Evolutionary conservation across 2,329 filamentous ascomycete species (phyloP).

Genomic region (Didymella exigua): DNA sequence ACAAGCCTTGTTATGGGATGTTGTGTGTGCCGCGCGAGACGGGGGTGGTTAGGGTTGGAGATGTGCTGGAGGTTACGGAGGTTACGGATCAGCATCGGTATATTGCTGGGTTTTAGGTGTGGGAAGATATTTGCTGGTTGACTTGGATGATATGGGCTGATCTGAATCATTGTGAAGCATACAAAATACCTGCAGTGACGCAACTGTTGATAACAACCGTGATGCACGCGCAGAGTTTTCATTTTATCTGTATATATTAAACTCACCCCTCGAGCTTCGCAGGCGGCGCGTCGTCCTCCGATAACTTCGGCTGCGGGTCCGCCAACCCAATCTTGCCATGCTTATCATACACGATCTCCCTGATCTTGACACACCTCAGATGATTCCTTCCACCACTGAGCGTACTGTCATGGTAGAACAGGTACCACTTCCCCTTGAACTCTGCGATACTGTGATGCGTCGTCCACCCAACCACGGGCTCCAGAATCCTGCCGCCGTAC

Average conservation of each 20-base stretch:
- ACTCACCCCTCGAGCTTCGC: slow-evolving; percentile 7
- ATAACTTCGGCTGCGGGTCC: slow-evolving; percentile 39
- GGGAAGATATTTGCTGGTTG: background rate
- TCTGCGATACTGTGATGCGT: slow-evolving; percentile 81
- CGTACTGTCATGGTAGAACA: slow-evolving; percentile 78
- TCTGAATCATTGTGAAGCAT: background rate
- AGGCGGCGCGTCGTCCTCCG: slow-evolving; percentile 10
- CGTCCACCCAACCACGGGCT: slow-evolving; percentile 80
- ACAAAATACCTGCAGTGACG: background rate
- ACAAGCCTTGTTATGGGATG: slow-evolving; percentile 72
- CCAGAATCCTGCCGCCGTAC: slow-evolving; percentile 72
- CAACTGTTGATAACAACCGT: background rate
- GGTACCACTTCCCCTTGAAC: slow-evolving; percentile 72
- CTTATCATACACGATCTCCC: slow-evolving; percentile 74
- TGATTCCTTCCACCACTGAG: slow-evolving; percentile 72
- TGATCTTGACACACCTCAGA: slow-evolving; percentile 73
- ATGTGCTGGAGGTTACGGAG: slow-evolving; percentile 62
- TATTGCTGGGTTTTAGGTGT: slow-evolving; percentile 47
- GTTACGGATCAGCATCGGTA: slow-evolving; percentile 64
- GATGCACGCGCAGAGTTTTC: background rate
- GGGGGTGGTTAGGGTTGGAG: slow-evolving; percentile 62
- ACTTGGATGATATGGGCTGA: background rate
- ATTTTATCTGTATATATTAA: background rate
- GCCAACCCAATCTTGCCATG: slow-evolving; percentile 63
- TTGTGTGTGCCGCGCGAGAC: slow-evolving; percentile 65